phyloP scores from a whole-genome alignment of 2,329 filamentous ascomycete species.

The Plectosphaerella cucumerina region DNA sequence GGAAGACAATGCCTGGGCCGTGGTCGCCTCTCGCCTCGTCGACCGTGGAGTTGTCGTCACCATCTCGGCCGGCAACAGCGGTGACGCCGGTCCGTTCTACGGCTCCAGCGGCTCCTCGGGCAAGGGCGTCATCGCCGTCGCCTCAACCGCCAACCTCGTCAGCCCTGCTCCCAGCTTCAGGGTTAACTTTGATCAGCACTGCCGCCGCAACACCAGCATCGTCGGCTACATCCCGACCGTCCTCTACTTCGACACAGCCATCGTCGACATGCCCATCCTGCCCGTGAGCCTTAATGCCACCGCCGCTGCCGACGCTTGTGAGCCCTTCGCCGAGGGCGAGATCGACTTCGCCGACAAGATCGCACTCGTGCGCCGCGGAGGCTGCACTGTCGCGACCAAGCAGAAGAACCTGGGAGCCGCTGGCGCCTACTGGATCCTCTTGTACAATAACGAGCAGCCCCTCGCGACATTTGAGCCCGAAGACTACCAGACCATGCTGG shows the following conservation, averaged over 20 bases:
- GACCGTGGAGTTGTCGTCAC: conserved; percentile 43
- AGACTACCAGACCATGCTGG: conserved; percentile 9
- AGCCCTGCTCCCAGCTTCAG: conserved; percentile 22
- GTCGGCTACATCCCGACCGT: conserved; percentile 2
- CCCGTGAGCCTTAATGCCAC: conserved; percentile 18
- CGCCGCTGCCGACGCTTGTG: conserved; percentile 18
- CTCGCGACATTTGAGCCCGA: conserved; percentile 12
- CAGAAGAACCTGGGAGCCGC: conserved; percentile 1
- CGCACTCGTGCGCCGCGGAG: background rate
- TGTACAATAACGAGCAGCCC: conserved; percentile 3
- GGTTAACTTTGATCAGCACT: conserved; percentile 16
- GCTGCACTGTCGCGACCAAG: background rate
- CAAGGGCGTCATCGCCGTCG: conserved; percentile 34
- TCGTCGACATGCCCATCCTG: conserved; percentile 19
- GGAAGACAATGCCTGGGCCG: conserved; percentile 1
- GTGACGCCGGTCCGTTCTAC: conserved; percentile 42
- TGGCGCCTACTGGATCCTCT: conserved; percentile 1
- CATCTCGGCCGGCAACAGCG: conserved; percentile 50
- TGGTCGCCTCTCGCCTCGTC: conserved; percentile 1
- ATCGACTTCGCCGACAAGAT: background rate
- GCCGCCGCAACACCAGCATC: too few relatives aligned
- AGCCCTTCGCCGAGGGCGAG: conserved; percentile 11
- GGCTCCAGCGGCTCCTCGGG: conserved; percentile 33
- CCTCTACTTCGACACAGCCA: conserved; percentile 1
- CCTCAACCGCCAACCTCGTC: conserved; percentile 28